Percentiles rank a stretch among this genome's conserved stretches.
phyloP scores from a whole-genome alignment of 2,329 filamentous ascomycete species.

The Stachybotrys chlorohalonatus region DNA sequence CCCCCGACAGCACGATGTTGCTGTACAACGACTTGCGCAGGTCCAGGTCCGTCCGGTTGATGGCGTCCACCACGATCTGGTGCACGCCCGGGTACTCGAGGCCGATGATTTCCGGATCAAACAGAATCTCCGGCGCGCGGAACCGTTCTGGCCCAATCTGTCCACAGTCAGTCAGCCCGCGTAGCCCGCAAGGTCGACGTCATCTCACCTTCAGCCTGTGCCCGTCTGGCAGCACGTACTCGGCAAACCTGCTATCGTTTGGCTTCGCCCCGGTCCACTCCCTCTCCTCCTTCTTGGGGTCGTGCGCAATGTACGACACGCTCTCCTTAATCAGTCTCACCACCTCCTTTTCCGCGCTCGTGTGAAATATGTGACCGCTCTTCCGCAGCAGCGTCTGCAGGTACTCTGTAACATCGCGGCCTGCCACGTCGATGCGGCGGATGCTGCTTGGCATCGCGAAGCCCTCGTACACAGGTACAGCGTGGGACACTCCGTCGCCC shows the following conservation, averaged over 20 bases:
- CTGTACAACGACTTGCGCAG: slow-evolving; percentile 87
- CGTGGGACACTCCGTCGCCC: slow-evolving; percentile 93
- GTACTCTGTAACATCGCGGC: slow-evolving; percentile 91
- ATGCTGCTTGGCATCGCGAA: slow-evolving; percentile 97
- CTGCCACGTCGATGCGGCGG: slow-evolving; percentile 89
- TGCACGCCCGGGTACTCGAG: slow-evolving; percentile 95
- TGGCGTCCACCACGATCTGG: slow-evolving; percentile 95
- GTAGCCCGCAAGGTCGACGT: neutral
- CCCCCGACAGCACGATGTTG: slow-evolving; percentile 95
- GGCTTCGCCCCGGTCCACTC: slow-evolving; percentile 80
- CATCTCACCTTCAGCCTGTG: slow-evolving; percentile 72
- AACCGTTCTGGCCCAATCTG: slow-evolving; percentile 90
- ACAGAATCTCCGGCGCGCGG: slow-evolving; percentile 91
- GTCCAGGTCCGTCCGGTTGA: slow-evolving; percentile 91
- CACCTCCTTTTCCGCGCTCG: slow-evolving; percentile 98
- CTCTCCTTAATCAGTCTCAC: slow-evolving; percentile 95
- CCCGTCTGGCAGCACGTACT: slow-evolving; percentile 87
- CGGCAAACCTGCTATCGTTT: slow-evolving; percentile 68
- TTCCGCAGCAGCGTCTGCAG: slow-evolving; percentile 86
- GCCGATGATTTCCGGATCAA: slow-evolving; percentile 90
- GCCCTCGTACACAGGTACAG: slow-evolving; percentile 94
- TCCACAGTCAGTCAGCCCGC: neutral
- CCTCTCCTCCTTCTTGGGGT: slow-evolving; percentile 91
- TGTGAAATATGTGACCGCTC: slow-evolving; percentile 90
- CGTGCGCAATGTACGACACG: slow-evolving; percentile 80